Conservation (phyloP, 768 basidiomycete species). For the Leccinum disarticulatum region DNA sequence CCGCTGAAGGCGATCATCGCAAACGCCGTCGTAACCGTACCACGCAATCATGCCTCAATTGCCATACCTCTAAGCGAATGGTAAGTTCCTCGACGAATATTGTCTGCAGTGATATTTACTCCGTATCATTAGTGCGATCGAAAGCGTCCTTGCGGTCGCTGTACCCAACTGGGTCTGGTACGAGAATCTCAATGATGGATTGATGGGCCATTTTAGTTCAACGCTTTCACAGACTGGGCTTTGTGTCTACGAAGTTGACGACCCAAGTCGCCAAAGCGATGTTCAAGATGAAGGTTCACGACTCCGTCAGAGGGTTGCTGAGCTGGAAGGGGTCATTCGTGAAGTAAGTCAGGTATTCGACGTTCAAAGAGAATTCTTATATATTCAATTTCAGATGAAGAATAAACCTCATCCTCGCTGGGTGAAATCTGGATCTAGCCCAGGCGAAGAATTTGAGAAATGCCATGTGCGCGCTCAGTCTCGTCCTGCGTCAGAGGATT, state of each 20-base stretch:
- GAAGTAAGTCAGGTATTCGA: constrained; percentile 45
- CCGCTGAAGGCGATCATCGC: constrained; percentile 52
- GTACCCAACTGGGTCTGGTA: constrained; percentile 41
- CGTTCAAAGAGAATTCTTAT: not conserved
- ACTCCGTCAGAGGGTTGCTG: constrained; percentile 72
- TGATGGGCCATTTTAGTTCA: constrained; percentile 17
- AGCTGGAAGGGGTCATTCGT: constrained; percentile 82
- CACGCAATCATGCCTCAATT: constrained; percentile 72
- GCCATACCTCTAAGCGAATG: constrained; percentile 74
- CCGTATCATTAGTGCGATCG: constrained; percentile 40
- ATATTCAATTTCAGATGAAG: constrained; percentile 48
- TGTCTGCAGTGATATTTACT: not conserved
- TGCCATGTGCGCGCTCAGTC: constrained; percentile 24
- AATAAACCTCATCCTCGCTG: constrained; percentile 73
- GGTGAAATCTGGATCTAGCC: constrained; percentile 34
- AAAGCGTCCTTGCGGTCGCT: constrained; percentile 48
- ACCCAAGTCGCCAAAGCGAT: constrained; percentile 55
- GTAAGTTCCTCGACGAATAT: constrained; percentile 33
- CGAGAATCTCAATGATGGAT: constrained; percentile 28
- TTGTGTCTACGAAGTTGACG: constrained; percentile 84
- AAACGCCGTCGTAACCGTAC: constrained; percentile 69
- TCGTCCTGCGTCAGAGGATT: constrained; percentile 16
- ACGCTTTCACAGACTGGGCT: constrained; percentile 58
- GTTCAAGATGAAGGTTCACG: constrained; percentile 62
- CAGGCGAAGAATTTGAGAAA: constrained; percentile 28